Conservation (phyloP, 225 moss, liverwort and hornwort genomes). For the Sphagnum tenellum region DNA sequence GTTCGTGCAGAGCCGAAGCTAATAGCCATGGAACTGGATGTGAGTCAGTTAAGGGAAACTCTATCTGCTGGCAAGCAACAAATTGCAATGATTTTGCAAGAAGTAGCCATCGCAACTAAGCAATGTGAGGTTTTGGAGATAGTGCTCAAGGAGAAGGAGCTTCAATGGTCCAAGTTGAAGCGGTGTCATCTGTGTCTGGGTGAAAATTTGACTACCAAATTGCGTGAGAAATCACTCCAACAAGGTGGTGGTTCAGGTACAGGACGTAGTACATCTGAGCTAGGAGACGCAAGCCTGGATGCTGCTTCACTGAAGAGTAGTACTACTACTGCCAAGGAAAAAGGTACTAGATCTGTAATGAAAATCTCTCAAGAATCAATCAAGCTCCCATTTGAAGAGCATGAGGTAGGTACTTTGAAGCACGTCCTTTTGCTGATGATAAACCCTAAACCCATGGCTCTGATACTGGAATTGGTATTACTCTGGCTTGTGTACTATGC, state of each 20-base stretch:
- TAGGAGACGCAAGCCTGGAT: no score
- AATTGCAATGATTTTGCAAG: slow-evolving; percentile 12
- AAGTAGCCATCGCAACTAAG: slow-evolving; percentile 17
- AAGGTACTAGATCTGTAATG: no score
- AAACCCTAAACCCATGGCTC: no score
- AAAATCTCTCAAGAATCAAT: no score
- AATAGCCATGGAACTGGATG: slow-evolving; percentile 45
- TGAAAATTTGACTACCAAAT: slow-evolving; percentile 5
- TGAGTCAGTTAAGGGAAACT: slow-evolving; percentile 18
- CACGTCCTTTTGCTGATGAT: no score
- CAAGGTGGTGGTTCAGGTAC: slow-evolving; percentile 9
- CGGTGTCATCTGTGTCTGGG: slow-evolving; percentile 29
- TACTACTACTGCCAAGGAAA: no score
- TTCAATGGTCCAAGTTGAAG: slow-evolving; percentile 33
- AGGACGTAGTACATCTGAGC: no score
- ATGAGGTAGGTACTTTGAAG: no score
- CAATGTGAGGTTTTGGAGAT: slow-evolving; percentile 13
- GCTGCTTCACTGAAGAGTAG: no score
- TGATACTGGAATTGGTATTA: no score
- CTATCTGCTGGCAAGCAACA: slow-evolving; percentile 7
- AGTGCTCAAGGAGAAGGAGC: slow-evolving; percentile 31
- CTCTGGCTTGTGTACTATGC: no score
- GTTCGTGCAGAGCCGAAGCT: slow-evolving; percentile 77
- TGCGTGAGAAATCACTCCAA: slow-evolving; percentile 6
- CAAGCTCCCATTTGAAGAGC: no score